Conservation (phyloP, 805 yeast genomes). For the Candida patagonica region DNA sequence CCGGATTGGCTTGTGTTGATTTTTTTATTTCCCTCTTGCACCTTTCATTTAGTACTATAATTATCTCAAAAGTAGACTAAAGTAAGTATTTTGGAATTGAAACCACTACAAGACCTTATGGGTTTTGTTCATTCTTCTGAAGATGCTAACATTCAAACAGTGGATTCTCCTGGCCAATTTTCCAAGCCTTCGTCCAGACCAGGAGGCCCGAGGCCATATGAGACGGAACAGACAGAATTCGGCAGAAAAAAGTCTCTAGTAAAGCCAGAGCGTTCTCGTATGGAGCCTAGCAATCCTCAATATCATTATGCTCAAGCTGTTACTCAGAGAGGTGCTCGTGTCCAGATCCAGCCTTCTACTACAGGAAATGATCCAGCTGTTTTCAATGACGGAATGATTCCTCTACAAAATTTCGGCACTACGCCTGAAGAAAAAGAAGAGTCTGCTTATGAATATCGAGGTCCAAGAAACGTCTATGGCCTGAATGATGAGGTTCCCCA, state of each 20-base stretch:
- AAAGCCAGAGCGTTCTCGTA: conserved; percentile 70
- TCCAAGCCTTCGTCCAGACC: conserved; percentile 3
- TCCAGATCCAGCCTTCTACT: conserved; percentile 57
- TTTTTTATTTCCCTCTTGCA: too few relatives aligned
- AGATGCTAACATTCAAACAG: too few relatives aligned
- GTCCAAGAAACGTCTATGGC: conserved; percentile 47
- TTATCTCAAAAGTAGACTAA: too few relatives aligned
- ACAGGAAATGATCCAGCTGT: conserved; percentile 60
- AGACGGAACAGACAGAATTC: conserved; percentile 11
- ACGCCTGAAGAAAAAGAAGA: conserved; percentile 10
- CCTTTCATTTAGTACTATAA: too few relatives aligned
- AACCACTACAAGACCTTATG: too few relatives aligned
- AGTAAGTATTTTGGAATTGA: too few relatives aligned
- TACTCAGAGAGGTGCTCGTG: conserved; percentile 51
- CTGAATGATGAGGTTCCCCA: conserved; percentile 46
- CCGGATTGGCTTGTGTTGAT: too few relatives aligned
- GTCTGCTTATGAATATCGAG: conserved; percentile 13
- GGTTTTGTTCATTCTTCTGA: too few relatives aligned
- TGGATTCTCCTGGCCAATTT: conserved; percentile 6
- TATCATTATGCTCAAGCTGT: conserved; percentile 71
- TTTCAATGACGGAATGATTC: conserved; percentile 11
- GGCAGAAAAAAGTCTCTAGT: conserved; percentile 59
- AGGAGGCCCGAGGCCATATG: conserved; percentile 2
- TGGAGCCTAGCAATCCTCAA: conserved; percentile 61
- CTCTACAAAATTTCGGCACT: conserved; percentile 4